Conservation (phyloP, 2,329 filamentous ascomycete genomes). For the Whalleya microplaca region DNA sequence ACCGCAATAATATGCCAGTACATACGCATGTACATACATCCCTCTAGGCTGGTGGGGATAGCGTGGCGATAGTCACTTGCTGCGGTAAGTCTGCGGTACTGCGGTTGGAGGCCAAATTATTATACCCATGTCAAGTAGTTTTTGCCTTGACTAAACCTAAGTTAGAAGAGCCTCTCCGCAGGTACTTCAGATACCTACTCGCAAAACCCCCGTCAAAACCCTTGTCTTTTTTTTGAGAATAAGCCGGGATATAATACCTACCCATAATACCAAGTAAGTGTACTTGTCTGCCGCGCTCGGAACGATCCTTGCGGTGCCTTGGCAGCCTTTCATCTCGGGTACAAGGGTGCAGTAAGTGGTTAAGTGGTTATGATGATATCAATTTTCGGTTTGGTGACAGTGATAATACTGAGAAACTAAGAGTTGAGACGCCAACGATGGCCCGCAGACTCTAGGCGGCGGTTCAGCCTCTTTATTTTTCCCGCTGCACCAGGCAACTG, state of each 20-base stretch:
- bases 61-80: background rate
- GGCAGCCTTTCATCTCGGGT: conserved; percentile 34
- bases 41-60: background rate
- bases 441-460: conserved; percentile 9
- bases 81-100: too few relatives aligned
- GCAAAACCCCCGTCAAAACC: too few relatives aligned
- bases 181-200: too few relatives aligned
- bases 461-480: conserved; percentile 32
- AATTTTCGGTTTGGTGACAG: conserved; percentile 26
- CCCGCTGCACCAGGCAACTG: conserved; percentile 2
- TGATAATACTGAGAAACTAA: conserved; percentile 16
- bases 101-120: too few relatives aligned
- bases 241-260: too few relatives aligned
- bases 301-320: conserved; percentile 28
- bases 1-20: background rate
- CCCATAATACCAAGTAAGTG: too few relatives aligned
- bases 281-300: conserved; percentile 33
- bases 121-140: too few relatives aligned
- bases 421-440: background rate
- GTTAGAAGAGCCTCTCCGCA: too few relatives aligned
- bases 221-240: too few relatives aligned
- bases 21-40: too few relatives aligned
- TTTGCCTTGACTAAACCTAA: too few relatives aligned
- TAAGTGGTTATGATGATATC: conserved; percentile 28
- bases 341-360: conserved; percentile 23